A percentile compares a stretch with the other conserved stretches of the same genome.
These are phyloP conservation scores for Thraustochytrium striatum DNA, from an alignment of 352 stramenopile species.

Conservation along the genomic window DNA sequence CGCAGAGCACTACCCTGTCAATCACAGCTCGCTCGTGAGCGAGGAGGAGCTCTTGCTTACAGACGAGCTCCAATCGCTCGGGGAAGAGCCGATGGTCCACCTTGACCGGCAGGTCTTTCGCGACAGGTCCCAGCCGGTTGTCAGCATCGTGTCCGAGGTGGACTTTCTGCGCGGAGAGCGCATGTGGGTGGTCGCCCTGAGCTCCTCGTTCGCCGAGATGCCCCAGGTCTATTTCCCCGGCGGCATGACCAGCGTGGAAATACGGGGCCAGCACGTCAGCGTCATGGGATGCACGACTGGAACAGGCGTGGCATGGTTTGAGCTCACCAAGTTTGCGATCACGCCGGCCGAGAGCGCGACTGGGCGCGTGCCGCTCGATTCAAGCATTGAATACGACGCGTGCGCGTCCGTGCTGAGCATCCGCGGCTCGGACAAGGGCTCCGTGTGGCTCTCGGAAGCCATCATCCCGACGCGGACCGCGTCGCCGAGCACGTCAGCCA, in stretches of 20 bases:
- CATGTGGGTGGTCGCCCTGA: constrained; percentile 8
- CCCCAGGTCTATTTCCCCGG: background rate
- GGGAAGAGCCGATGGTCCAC: background rate
- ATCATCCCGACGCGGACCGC: background rate
- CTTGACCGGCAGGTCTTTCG: background rate
- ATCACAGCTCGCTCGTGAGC: background rate
- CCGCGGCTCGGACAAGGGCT: background rate
- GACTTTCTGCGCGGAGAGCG: background rate
- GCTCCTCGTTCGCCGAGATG: background rate
- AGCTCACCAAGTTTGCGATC: constrained; percentile 15
- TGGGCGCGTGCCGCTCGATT: background rate
- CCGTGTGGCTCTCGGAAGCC: background rate
- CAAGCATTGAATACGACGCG: background rate
- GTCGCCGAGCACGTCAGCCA: background rate
- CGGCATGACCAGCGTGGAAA: background rate
- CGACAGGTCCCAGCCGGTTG: background rate
- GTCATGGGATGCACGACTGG: constrained; percentile 22
- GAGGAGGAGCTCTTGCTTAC: constrained; percentile 27
- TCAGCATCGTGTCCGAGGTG: background rate
- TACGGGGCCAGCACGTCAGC: constrained; percentile 26
- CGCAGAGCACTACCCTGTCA: background rate
- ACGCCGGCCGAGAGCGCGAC: background rate
- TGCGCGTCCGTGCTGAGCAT: background rate
- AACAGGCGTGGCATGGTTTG: background rate
- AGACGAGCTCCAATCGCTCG: constrained; percentile 34